Conservation (phyloP, 129 eudicot genomes). For the Centaurea solstitialis region DNA sequence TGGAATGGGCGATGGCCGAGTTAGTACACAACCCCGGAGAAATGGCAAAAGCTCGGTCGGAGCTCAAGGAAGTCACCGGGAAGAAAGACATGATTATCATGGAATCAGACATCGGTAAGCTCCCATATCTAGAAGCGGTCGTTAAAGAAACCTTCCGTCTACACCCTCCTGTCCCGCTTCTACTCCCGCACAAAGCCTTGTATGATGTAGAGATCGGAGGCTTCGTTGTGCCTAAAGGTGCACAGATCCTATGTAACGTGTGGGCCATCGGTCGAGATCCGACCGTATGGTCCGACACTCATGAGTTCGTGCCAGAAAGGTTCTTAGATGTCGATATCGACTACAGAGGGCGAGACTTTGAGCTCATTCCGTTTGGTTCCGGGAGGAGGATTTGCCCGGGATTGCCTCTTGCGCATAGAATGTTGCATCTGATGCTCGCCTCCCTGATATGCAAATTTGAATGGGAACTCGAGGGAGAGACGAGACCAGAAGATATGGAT, state of each 20-base stretch:
- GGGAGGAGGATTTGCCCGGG: no score
- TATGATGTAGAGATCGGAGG: conserved; percentile 8
- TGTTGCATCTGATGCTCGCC: no score
- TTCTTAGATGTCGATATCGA: conserved; percentile 30
- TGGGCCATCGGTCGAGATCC: no score
- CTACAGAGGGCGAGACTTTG: no score
- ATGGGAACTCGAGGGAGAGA: conserved; percentile 39
- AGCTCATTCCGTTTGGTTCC: no score
- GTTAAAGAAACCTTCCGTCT: conserved; percentile 56
- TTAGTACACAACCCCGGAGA: conserved; percentile 30
- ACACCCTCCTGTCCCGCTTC: conserved; percentile 50
- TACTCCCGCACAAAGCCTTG: conserved; percentile 15
- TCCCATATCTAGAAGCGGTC: conserved; percentile 48
- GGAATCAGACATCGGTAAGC: conserved; percentile 38
- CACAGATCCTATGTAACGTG: no score
- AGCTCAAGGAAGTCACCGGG: neutral
- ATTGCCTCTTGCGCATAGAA: no score
- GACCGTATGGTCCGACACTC: no score
- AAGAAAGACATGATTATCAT: neutral
- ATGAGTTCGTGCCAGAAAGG: no score
- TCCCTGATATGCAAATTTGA: conserved; percentile 34
- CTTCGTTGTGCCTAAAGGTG: no score
- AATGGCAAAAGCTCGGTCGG: conserved; percentile 27
- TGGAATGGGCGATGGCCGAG: conserved; percentile 51
- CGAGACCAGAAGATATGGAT: conserved; percentile 39